These are phyloP conservation scores for Medicago arabica DNA, from an alignment of 306 rosid species.

Conservation along the genomic window DNA sequence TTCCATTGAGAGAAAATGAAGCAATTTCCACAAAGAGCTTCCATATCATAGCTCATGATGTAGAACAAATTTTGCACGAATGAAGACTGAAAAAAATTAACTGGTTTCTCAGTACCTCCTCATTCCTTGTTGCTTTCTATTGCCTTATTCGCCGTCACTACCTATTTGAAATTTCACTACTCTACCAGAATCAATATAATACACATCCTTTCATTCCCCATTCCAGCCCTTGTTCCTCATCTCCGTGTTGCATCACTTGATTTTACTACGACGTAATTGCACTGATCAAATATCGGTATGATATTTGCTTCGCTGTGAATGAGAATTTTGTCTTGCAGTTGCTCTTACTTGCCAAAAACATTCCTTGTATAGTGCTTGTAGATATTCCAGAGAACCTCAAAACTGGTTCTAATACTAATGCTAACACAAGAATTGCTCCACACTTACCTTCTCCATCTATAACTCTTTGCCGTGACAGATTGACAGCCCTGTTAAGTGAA, in stretches of 20 bases:
- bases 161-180: constrained; percentile 3
- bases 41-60: not conserved
- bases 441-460: constrained; percentile 26
- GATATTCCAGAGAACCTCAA: not conserved
- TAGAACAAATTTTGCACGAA: no score
- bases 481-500: not conserved
- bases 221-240: not conserved
- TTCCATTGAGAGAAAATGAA: no score
- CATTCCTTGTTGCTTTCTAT: not conserved
- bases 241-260: not conserved
- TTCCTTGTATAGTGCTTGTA: not conserved
- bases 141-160: not conserved
- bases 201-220: not conserved
- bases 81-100: no score
- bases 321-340: not conserved
- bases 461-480: not conserved
- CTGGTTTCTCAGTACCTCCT: not conserved
- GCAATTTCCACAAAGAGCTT: no score
- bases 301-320: not conserved
- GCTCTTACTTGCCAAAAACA: not conserved
- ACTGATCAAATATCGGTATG: not conserved
- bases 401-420: not conserved
- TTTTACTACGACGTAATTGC: not conserved
- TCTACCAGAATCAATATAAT: not conserved
- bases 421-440: not conserved